Base-by-base conservation (phyloP, 495 filamentous ascomycete species). In the Parathielavia appendiculata region DNA sequence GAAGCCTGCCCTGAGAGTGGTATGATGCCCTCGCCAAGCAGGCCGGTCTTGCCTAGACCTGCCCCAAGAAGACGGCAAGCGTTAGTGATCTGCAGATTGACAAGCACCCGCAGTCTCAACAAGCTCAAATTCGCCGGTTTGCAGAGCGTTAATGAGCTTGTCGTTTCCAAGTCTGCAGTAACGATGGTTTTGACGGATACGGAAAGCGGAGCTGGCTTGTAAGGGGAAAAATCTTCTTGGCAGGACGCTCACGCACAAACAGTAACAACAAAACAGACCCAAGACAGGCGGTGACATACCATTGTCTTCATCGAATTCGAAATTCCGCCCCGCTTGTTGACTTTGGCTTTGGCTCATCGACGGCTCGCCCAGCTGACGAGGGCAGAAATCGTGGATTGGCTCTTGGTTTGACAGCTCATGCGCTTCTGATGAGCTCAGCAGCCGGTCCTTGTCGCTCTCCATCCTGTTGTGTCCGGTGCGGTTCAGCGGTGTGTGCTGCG, bases 1-100 rank as follows among this genome's bases (percentile, higher is more conserved):
- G 67, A 60, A 62, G 34, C 53, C 41, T 41, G 52, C 12, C 16
- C 57, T 53, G 54, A 54, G 58, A 61, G 67, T 67, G 67, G 67
- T 67, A 67, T 68, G 63, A 68, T 68, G 59, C 36, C 54, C 51
- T 60, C 39, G 58, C 51, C 59, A 63, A 63, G 61, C 23, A 48
- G 61, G 40, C 51, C 51, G 49, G 56, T 56, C 23, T 48, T 47
- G 57, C 40, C 61, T 56, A 59, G 51, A 12, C 54, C 57, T 56
- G 56, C 16, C 13, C 45, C 22, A 39, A 50, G 56, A 59, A 45
- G 54, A 56, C 41, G 49, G 41, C 39, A 54, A 46, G 22, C 2
- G 58, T 68, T 61, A 66, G 66, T 57, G 61, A 66, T 60, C 58
- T 55, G 66, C 63, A 63, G 61, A 62, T 60, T 64, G 63, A 64